phyloP scores from a whole-genome alignment of 2,329 filamentous ascomycete species.

The Biscogniauxia marginata region DNA sequence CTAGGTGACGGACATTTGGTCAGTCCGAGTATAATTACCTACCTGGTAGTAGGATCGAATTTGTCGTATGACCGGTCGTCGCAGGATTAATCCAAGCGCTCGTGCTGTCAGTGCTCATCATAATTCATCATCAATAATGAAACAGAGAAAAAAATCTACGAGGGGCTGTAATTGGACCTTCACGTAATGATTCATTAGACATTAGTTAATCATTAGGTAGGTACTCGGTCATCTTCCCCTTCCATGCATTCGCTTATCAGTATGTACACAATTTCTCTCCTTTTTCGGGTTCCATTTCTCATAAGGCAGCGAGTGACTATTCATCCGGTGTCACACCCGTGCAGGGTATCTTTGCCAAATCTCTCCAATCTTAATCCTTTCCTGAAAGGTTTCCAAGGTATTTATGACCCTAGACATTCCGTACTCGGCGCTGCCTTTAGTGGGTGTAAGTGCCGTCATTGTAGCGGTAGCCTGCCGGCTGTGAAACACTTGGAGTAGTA shows the following conservation, averaged over 20 bases:
- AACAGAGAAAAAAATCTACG: too few relatives aligned
- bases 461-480: conserved; percentile 24
- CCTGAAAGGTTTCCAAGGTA: conserved; percentile 1
- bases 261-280: background rate
- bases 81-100: too few relatives aligned
- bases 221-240: conserved; percentile 6
- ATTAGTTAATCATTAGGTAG: conserved; percentile 3
- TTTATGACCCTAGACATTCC: conserved; percentile 6
- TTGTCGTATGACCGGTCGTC: too few relatives aligned
- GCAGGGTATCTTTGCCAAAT: conserved; percentile 16
- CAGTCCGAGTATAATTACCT: too few relatives aligned
- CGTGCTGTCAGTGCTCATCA: too few relatives aligned
- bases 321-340: conserved; percentile 13
- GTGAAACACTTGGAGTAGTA: background rate
- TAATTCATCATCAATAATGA: too few relatives aligned
- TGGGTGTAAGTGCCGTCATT: conserved; percentile 9
- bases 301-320: conserved; percentile 14
- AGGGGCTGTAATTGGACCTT: too few relatives aligned
- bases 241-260: background rate
- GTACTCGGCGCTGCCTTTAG: background rate
- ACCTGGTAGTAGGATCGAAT: too few relatives aligned
- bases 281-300: background rate
- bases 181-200: background rate
- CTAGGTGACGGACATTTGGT: too few relatives aligned
- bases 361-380: conserved; percentile 4